Percentiles rank a stretch among this genome's conserved stretches.
phyloP scores from a whole-genome alignment of 1,284 basidiomycete species.

The Nidula niveotomentosa region DNA sequence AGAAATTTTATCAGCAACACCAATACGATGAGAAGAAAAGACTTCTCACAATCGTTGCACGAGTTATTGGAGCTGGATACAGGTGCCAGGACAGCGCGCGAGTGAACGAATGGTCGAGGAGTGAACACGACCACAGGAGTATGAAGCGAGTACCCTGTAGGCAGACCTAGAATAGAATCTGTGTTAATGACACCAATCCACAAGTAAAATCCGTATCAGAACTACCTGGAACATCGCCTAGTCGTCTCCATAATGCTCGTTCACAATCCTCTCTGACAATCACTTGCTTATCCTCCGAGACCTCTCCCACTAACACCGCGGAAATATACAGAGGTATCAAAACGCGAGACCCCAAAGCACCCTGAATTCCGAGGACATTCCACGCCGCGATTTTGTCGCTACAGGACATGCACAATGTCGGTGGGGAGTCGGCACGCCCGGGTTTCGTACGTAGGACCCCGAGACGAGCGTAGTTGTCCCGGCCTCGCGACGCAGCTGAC shows the following conservation, averaged over 20 bases:
- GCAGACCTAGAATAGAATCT: constrained; percentile 31
- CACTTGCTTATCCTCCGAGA: constrained; percentile 37
- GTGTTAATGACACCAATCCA: constrained; percentile 2
- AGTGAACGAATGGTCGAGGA: constrained; percentile 53
- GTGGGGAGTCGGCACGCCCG: constrained; percentile 81
- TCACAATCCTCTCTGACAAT: constrained; percentile 55
- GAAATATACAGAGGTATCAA: constrained; percentile 67
- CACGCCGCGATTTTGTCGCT: constrained; percentile 90
- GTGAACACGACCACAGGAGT: constrained; percentile 60
- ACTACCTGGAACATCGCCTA: constrained; percentile 35
- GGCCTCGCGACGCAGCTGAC: constrained; percentile 61
- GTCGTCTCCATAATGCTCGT: constrained; percentile 56
- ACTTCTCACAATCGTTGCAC: constrained; percentile 63
- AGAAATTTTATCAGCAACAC: background rate
- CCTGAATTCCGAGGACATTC: constrained; percentile 84
- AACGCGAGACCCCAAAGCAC: constrained; percentile 63
- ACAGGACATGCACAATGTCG: constrained; percentile 83
- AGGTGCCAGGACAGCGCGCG: constrained; percentile 39
- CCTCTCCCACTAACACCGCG: constrained; percentile 71
- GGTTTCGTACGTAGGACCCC: constrained; percentile 89
- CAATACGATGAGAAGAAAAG: background rate
- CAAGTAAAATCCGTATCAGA: constrained; percentile 7
- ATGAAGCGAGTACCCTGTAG: constrained; percentile 43
- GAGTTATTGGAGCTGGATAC: constrained; percentile 33
- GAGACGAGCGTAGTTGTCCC: constrained; percentile 72